Evolutionary conservation across 441 rosid species (phyloP), one percentile per base, ranked within the genome.

Genomic region (Metrosideros polymorpha): DNA sequence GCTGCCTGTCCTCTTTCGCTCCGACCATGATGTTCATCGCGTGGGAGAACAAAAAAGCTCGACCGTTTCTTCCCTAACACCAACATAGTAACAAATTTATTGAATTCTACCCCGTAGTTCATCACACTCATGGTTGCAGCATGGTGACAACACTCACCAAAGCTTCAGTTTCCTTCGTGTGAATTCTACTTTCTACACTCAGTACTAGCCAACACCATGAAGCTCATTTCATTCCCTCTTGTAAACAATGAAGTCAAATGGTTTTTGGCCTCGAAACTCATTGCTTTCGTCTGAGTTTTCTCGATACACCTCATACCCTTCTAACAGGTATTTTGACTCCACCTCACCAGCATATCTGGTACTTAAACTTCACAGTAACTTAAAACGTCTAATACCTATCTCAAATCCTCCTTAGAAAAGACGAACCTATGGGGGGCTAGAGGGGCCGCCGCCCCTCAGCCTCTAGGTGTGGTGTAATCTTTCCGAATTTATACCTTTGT

Each of bases 11-110:
- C 90, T 93, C 97, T 86, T 88, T 91, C 2, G 92, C 91, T 43
- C 97, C 97, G 1, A 93, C 89, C 79, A 19, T 75, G n/a, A 93
- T 59, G 86, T 94, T 94, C 95, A 93, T 93, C 7, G 92, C 94
- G 51, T 91, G 95, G 30, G 95, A 91, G 88, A 94, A 94, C 71
- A 94, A 87, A 89, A 94, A 94, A 6, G 95, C 97, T 79, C 97
- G 91, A 35, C 95, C 93, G 53, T 92, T 88, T 89, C 94, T 94
- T 88, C 95, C 97, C 95, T 94, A 87, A 86, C 47, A 89, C 61
- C 71, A 85, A 63, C 84, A 84, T 83, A 53, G 55, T 27, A 30
- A 76, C 50, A 27, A 43, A 85, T 59, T 59, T 51, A 54, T 61
- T 52, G 49, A 71, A 22, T 42, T 39, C 79, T 35, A 2, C 14